Evolutionary conservation across 139 green algal species (phyloP).

Genomic region (Volvox reticuliferus): DNA sequence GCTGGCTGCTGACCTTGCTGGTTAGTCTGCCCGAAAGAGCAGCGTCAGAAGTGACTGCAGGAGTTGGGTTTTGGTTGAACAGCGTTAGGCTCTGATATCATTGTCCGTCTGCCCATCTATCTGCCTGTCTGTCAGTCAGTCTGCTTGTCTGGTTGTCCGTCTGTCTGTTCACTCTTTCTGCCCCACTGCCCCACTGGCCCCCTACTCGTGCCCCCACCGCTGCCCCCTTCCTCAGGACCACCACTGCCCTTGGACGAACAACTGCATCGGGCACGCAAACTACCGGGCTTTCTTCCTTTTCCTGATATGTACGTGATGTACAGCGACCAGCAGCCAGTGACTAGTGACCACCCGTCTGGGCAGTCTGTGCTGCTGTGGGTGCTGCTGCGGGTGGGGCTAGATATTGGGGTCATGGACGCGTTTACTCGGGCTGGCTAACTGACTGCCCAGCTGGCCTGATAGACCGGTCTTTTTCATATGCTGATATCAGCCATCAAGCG

Average conservation of each 20-base stretch:
- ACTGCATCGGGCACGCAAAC: slow-evolving; percentile 94
- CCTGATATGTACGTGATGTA: slow-evolving; percentile 66
- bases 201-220: too few relatives aligned
- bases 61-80: neutral
- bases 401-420: too few relatives aligned
- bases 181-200: neutral
- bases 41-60: neutral
- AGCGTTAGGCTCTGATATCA: neutral
- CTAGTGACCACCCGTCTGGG: too few relatives aligned
- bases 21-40: too few relatives aligned
- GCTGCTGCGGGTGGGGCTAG: too few relatives aligned
- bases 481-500: too few relatives aligned
- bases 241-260: slow-evolving; percentile 89
- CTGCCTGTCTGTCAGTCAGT: neutral
- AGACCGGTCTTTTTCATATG: too few relatives aligned
- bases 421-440: too few relatives aligned
- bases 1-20: too few relatives aligned
- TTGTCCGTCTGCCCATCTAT: neutral
- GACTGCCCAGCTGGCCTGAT: too few relatives aligned
- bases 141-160: neutral
- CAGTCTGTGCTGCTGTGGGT: too few relatives aligned
- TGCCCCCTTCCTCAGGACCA: slow-evolving; percentile 56
- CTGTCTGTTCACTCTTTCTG: neutral
- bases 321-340: too few relatives aligned
- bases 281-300: slow-evolving; percentile 91